Base-by-base conservation (phyloP, 768 basidiomycete genomes). In the Pisolithus albus region DNA sequence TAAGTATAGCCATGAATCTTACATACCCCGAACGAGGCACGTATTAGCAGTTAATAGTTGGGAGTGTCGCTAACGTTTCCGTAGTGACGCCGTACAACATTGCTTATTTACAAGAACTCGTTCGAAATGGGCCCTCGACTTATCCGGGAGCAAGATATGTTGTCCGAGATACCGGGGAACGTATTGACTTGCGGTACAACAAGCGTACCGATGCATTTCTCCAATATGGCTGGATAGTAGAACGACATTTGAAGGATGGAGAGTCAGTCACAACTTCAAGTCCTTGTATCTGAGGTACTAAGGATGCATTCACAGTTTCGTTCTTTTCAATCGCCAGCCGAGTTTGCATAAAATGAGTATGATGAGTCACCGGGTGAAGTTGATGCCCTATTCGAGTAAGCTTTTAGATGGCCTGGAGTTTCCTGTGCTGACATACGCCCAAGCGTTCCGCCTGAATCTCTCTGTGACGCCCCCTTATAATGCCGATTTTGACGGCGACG, bases 301-400 rank as follows among this genome's bases (percentile, higher is more conserved):
- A 50, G 54, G 23, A 1, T 61, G 47, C 10, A 16, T 11, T 19
- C 49, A 37, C 34, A 93, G 91, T 63, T 93, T 76, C 59, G 89
- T 97, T 19, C 73, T 99, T 48, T 98, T 99, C 75, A 98, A 99
- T 68, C 94, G 96, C 49, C 96, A 99, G 65, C 96, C 96, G 10
- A 89, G 85, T 79, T 71, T 98, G 69, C 96, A 99, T 70, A 99
- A 99, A 71, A 98, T 98, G 96, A 95, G 92, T 77, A 98, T 98
- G 96, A 98, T 98, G 96, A 90, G 90, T 69, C 96, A 98, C 73
- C 84, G 94, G 34, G 90, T 98, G 28, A 92, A 88, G 62, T 73
- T 98, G 54, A 96, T 98, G 93, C 89, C 91, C 11, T 97, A 98
- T 70, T 98, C 94, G 19, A 98, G 92, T 94, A 62, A 67, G 92